A percentile compares a stretch with the other conserved stretches of the same genome.
These are phyloP conservation scores for Cryptomeria japonica DNA, from an alignment of 75 land plant species.

Conservation along the genomic window DNA sequence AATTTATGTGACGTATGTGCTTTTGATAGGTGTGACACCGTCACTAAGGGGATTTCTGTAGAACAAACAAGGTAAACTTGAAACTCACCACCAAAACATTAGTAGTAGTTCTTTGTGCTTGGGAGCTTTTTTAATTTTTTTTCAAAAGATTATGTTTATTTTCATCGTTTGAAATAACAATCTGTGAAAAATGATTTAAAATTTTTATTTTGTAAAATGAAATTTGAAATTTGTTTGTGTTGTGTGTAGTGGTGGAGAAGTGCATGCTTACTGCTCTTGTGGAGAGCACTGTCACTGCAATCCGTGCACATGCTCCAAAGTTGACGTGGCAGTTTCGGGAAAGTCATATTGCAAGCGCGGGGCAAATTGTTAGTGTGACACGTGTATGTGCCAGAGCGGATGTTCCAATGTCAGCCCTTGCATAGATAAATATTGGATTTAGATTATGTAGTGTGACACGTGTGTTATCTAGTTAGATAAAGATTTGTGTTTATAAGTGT, in stretches of 20 bases:
- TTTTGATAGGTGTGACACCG: background rate
- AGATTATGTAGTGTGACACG: background rate
- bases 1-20: background rate
- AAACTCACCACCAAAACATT: too few relatives aligned
- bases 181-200: too few relatives aligned
- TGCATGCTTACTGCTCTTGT: background rate
- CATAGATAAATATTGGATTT: background rate
- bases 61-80: background rate
- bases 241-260: background rate
- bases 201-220: too few relatives aligned
- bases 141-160: too few relatives aligned
- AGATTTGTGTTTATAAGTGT: too few relatives aligned
- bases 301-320: background rate
- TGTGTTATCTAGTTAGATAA: too few relatives aligned
- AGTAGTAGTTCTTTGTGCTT: background rate
- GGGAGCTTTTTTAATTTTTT: too few relatives aligned
- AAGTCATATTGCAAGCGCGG: background rate
- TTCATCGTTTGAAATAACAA: too few relatives aligned
- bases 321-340: background rate
- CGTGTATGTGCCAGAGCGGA: background rate
- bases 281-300: background rate
- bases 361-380: background rate
- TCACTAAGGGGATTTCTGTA: background rate
- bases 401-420: background rate
- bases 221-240: background rate